Evolutionary conservation across 169 alveolate genomes (phyloP), one percentile per base, ranked within the genome.

Genomic region (Haemoproteus tartakovskyi): DNA sequence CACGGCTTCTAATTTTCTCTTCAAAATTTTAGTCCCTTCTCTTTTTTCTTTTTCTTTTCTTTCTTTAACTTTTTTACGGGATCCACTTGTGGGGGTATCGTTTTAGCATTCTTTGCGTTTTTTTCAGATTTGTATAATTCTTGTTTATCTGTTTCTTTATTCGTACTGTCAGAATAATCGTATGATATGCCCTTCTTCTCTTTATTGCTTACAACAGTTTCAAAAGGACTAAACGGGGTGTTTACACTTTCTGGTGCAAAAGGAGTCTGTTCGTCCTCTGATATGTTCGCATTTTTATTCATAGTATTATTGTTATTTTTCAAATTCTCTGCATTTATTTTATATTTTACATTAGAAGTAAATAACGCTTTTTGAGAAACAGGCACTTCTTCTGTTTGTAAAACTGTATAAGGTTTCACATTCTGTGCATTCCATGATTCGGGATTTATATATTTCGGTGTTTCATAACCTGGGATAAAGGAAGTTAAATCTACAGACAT

Each of bases 1-100:
- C 36, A 19, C n/a, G 41, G 36, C 2, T 40, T 9, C 19, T 12
- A 6, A 14, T 2, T 5, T 29, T 43, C 33, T 60, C 54, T 30
- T 85, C 52, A 88, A 78, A 88, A 88, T 46, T 88, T 88, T 79
- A 88, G 85, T 40, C 59, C 60, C 60, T 81, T 80, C 85, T 88
- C 85, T 47, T 88, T 88, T 78, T 88, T 88, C 59, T 62, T 86
- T 33, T 80, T 63, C 33, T 82, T 87, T 16, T 79, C 79, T 29
- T 80, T 88, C 19, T 79, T 41, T 0, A 54, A 37, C 38, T 86
- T 87, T 19, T 61, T 52, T 4, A 60, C 62, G 19, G 47, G 63
- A 36, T 67, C 89, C 2, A 70, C 80, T 62, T 80, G 88, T 1
- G 90, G 90, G 14, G 93, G 87, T 19, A 85, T 88, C 30, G 81